Evolutionary conservation across 2,329 filamentous ascomycete genomes (phyloP), one percentile per base, ranked within the genome.

Genomic region (Aspergillus niger): DNA sequence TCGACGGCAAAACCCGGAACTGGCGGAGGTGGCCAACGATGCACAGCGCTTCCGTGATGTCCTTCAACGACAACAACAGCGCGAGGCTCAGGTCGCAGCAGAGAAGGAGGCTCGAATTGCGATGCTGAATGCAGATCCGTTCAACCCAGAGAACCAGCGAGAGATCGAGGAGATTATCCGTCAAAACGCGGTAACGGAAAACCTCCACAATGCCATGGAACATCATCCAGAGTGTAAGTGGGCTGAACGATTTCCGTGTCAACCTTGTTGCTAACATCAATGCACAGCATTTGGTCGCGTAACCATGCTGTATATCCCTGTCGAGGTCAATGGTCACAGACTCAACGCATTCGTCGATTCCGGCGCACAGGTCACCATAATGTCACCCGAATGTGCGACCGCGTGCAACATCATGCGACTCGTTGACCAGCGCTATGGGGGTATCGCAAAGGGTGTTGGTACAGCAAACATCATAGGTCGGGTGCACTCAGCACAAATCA

Each of bases 311-410:
- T 99, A 99, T 77, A 90, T 98, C 68, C 89, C 96, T 72, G 93
- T 97, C 63, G 91, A 96, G 75, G 95, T 99, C 69, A 99, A 99
- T 76, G 90, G 91, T 11, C 86, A 91, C 69, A 91, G 91, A 60
- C 89, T 99, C 70, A 98, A 97, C 81, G 95, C 94, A 2, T 90
- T 99, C 67, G 95, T 99, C 62, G 95, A 99, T 76, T 98, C 95
- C 2, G 95, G 95, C 63, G 95, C 95, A 24, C 95, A 99, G 79
- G 92, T 94, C 26, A 99, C 95, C 55, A 97, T 99, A 80, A 99
- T 99, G 95, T 98, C 94, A 5, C 95, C 95, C 5, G 84, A 88
- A 24, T 97, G 92, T 72, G 95, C 95, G 26, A 91, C 96, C 73
- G 85, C 88, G 8, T 99, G 95, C 73, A 92, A 92, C 69, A 98